Percentiles rank a stretch among this genome's conserved stretches.
Evolutionary conservation across 768 basidiomycete species (phyloP).

Genomic region (Serendipita vermifera): DNA sequence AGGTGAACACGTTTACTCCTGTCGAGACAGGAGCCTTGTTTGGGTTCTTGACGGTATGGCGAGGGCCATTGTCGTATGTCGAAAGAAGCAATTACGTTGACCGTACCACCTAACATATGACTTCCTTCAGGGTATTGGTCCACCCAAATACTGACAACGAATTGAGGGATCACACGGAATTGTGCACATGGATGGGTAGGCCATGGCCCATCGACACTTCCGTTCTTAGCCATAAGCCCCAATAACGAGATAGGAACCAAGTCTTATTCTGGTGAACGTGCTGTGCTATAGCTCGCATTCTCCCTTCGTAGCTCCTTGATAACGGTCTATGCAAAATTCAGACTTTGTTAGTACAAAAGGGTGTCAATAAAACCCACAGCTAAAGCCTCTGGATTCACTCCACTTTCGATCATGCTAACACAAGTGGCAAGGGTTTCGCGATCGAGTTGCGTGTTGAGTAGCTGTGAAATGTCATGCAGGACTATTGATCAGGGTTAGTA

Average conservation of each 20-base stretch:
- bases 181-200: conserved; percentile 52
- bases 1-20: conserved; percentile 53
- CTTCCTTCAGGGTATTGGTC: conserved; percentile 40
- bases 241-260: too few relatives aligned
- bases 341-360: background rate
- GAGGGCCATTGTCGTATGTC: conserved; percentile 59
- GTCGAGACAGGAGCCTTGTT: conserved; percentile 59
- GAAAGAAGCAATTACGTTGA: background rate
- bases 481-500: conserved; percentile 32
- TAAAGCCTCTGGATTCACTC: conserved; percentile 83
- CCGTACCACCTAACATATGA: background rate
- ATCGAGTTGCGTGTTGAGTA: conserved; percentile 77
- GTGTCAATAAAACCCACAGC: conserved; percentile 44
- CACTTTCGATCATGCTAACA: conserved; percentile 82
- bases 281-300: conserved; percentile 30
- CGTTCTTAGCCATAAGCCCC: background rate
- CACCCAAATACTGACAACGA: conserved; percentile 55
- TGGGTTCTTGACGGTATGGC: conserved; percentile 51
- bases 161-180: conserved; percentile 48
- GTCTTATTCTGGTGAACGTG: background rate
- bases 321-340: conserved; percentile 43
- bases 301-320: conserved; percentile 74
- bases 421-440: conserved; percentile 87
- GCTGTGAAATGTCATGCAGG: conserved; percentile 74
- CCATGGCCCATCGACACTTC: conserved; percentile 36